Evolutionary conservation across 2,329 filamentous ascomycete species (phyloP).

Genomic region (Ceratocystis huliohia): DNA sequence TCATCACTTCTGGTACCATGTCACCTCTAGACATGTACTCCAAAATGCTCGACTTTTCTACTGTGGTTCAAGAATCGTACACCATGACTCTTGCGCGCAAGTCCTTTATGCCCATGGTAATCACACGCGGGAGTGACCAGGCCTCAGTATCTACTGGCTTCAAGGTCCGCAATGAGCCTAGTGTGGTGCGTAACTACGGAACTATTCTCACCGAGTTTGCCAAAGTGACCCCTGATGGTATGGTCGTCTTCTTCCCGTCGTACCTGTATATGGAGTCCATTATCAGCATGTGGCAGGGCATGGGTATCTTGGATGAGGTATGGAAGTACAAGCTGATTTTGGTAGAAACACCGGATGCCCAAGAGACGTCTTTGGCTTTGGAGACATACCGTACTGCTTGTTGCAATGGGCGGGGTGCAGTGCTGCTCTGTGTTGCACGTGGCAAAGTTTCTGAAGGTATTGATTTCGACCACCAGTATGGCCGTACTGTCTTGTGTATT

Average conservation of each 20-base stretch:
- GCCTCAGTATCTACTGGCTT: slow-evolving; percentile 87
- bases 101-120: slow-evolving; percentile 97
- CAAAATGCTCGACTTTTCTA: slow-evolving; percentile 89
- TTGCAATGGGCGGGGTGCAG: slow-evolving; percentile 87
- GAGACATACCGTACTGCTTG: slow-evolving; percentile 97
- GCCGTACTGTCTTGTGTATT: slow-evolving; percentile 87
- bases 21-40: slow-evolving; percentile 98
- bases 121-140: slow-evolving; percentile 89
- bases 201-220: slow-evolving; percentile 88
- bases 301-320: slow-evolving; percentile 92
- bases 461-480: slow-evolving; percentile 98
- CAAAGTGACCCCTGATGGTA: slow-evolving; percentile 87
- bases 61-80: slow-evolving; percentile 93
- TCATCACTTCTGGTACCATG: slow-evolving; percentile 95
- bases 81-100: slow-evolving; percentile 86
- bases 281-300: slow-evolving; percentile 98
- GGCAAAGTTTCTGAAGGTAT: slow-evolving; percentile 97
- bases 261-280: slow-evolving; percentile 99
- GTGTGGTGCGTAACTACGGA: slow-evolving; percentile 94
- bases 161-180: slow-evolving; percentile 87
- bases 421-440: slow-evolving; percentile 86
- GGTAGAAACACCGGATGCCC: slow-evolving; percentile 92
- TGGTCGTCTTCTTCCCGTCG: slow-evolving; percentile 98
- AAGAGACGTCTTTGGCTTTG: slow-evolving; percentile 88
- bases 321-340: slow-evolving; percentile 99